phyloP scores from a whole-genome alignment of 2,329 filamentous ascomycete species.

The Alternaria sp. region DNA sequence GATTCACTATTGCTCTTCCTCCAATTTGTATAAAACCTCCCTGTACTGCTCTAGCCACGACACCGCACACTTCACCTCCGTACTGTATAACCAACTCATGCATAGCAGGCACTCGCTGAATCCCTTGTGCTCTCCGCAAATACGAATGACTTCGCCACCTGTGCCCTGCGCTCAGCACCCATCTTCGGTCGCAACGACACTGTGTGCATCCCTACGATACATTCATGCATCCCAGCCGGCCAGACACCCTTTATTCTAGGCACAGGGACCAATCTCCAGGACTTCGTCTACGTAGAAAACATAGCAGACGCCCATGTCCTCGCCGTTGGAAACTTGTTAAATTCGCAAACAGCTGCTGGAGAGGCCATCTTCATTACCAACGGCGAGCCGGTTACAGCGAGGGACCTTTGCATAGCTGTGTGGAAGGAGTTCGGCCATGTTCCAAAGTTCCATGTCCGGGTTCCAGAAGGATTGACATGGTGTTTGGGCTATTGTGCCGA shows the following conservation, averaged over 20 bases:
- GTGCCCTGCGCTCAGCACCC: constrained; percentile 81
- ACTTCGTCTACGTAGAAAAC: constrained; percentile 74
- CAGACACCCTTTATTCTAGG: constrained; percentile 83
- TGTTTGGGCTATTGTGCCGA: constrained; percentile 57
- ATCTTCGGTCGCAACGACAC: constrained; percentile 92
- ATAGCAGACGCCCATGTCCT: constrained; percentile 82
- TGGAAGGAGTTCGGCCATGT: constrained; percentile 69
- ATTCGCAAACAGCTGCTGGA: constrained; percentile 67
- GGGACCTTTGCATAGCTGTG: constrained; percentile 82
- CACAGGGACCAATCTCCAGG: constrained; percentile 71
- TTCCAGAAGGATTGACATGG: constrained; percentile 59
- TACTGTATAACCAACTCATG: constrained; percentile 20
- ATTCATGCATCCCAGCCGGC: constrained; percentile 71
- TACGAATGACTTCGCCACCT: constrained; percentile 72
- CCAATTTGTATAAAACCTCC: neutral
- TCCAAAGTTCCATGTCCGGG: constrained; percentile 56
- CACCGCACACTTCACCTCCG: neutral
- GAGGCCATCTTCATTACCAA: constrained; percentile 93
- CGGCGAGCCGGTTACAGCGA: constrained; percentile 86
- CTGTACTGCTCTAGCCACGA: neutral
- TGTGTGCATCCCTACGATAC: constrained; percentile 74
- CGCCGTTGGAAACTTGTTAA: constrained; percentile 74
- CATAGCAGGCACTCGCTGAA: constrained; percentile 74
- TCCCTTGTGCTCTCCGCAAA: constrained; percentile 79
- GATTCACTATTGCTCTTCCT: neutral